phyloP scores from a whole-genome alignment of 192 early-diverging fungal species.

The Backusella sp. region DNA sequence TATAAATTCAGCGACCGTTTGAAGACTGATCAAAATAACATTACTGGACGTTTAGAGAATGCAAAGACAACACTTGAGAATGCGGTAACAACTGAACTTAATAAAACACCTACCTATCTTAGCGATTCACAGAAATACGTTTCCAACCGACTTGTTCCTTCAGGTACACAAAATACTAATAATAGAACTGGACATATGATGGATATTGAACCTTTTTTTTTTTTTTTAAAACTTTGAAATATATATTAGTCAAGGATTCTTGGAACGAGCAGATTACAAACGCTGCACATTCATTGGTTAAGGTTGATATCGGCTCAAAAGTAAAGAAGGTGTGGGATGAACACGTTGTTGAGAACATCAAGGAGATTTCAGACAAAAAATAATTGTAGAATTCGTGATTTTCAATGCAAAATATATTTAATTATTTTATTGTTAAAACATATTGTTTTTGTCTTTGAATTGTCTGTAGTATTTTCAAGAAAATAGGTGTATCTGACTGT shows the following conservation, averaged over 20 bases:
- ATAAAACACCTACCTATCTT: not conserved
- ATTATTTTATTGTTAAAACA: not conserved
- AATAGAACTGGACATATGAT: conserved; percentile 2
- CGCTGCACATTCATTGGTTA: conserved; percentile 1
- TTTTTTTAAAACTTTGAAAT: not conserved
- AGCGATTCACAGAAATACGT: conserved; percentile 12
- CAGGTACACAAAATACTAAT: conserved; percentile 4
- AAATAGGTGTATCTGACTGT: no score
- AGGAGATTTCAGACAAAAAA: conserved; percentile 3
- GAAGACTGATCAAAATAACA: not conserved
- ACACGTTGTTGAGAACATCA: conserved; percentile 8
- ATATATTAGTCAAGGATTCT: conserved; percentile 3
- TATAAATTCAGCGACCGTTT: conserved; percentile 3
- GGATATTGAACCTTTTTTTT: not conserved
- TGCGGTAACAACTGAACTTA: conserved; percentile 1
- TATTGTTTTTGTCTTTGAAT: not conserved
- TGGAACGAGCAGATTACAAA: conserved; percentile 12
- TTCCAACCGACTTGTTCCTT: conserved; percentile 2
- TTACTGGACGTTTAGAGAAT: not conserved
- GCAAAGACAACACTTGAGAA: conserved; percentile 11
- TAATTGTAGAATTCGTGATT: not conserved
- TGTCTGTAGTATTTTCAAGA: not conserved
- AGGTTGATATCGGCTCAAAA: conserved; percentile 17
- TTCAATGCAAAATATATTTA: conserved; percentile 1
- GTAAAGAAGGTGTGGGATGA: not conserved